Conservation (phyloP, 495 filamentous ascomycete species). For the Bryoglossum gracile region DNA sequence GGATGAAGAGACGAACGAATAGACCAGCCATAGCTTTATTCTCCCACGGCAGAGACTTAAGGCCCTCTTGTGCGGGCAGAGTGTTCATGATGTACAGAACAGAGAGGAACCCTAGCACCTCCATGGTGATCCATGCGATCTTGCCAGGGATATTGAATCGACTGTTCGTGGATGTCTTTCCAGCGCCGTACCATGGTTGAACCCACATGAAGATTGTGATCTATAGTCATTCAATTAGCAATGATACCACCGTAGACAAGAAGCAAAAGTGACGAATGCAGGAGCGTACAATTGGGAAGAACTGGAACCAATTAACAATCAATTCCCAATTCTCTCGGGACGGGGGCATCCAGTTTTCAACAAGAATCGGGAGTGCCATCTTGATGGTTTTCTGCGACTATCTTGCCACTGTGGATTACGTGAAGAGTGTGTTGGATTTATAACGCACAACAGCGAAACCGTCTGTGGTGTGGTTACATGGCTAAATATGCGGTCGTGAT, state of each 20-base stretch:
- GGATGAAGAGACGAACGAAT: constrained; percentile 39
- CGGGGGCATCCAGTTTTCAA: constrained; percentile 22
- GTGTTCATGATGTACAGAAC: constrained; percentile 69
- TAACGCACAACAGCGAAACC: no score
- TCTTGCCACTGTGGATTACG: no score
- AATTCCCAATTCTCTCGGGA: constrained; percentile 21
- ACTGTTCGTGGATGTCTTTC: constrained; percentile 75
- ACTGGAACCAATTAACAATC: constrained; percentile 17
- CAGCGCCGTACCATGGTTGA: constrained; percentile 59
- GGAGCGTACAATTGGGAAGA: constrained; percentile 25
- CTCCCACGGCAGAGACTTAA: constrained; percentile 51
- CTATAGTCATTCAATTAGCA: constrained; percentile 11
- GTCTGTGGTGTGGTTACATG: no score
- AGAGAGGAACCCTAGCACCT: constrained; percentile 65
- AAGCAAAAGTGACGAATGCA: no score
- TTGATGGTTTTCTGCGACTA: no score
- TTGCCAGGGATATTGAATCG: constrained; percentile 83
- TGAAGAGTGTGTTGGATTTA: no score
- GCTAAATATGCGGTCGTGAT: no score
- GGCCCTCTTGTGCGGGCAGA: constrained; percentile 46
- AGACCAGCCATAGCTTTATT: constrained; percentile 60
- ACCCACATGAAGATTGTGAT: constrained; percentile 37
- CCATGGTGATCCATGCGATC: constrained; percentile 81
- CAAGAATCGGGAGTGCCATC: constrained; percentile 20
- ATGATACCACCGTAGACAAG: no score